phyloP scores from a whole-genome alignment of 139 green algal genomes.

The Chlorokybus atmophyticus region DNA sequence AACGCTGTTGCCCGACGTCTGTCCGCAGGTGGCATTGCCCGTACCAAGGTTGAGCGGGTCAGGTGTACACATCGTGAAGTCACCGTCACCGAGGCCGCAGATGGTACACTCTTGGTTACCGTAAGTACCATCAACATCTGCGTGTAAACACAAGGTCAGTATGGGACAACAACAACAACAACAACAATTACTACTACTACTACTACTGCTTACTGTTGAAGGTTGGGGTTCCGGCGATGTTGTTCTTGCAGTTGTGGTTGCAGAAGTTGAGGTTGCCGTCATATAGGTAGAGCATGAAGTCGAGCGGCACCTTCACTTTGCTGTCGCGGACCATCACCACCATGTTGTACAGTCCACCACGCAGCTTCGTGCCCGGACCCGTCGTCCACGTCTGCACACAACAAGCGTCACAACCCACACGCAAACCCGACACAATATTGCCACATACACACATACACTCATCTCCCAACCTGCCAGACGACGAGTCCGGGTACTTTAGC shows the following conservation, averaged over 20 bases:
- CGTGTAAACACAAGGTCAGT: too few relatives aligned
- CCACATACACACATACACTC: too few relatives aligned
- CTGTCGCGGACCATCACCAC: conserved; percentile 15
- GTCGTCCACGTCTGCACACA: conserved; percentile 12
- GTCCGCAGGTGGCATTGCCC: too few relatives aligned
- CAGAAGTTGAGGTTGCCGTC: conserved; percentile 17
- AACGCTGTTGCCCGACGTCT: neutral
- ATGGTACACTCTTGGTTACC: conserved; percentile 14
- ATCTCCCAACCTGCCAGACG: too few relatives aligned
- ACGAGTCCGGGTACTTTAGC: conserved; percentile 9
- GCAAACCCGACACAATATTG: too few relatives aligned
- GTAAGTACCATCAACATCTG: conserved; percentile 21
- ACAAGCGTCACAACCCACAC: too few relatives aligned
- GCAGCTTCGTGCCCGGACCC: neutral
- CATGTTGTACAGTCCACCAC: conserved; percentile 17
- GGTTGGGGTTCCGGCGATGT: conserved; percentile 7
- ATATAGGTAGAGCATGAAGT: conserved; percentile 28
- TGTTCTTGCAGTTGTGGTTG: conserved; percentile 15
- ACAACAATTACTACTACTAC: too few relatives aligned
- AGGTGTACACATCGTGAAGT: too few relatives aligned
- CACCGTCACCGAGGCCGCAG: neutral
- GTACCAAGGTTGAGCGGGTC: too few relatives aligned
- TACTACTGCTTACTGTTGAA: too few relatives aligned
- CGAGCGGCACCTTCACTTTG: conserved; percentile 8
- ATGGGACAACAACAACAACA: too few relatives aligned